Base-by-base conservation (phyloP, 768 basidiomycete species). In the Leucocoprinus sp. region DNA sequence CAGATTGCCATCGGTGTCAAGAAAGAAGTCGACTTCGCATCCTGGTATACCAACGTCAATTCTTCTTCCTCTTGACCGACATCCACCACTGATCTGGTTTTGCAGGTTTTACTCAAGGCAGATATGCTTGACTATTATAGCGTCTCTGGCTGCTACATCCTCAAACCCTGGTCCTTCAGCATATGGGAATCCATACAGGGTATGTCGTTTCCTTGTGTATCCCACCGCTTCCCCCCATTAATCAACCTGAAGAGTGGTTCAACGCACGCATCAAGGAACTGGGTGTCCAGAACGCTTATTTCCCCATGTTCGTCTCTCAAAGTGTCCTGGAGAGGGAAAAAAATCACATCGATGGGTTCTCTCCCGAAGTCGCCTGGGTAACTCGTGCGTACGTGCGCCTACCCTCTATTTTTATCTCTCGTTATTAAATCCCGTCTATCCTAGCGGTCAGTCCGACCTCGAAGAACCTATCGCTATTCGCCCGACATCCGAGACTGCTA, bases 361-460 rank as follows among this genome's bases (percentile, higher is more conserved):
- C 95, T 47, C 93, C 96, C 3, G 96, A 99, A 65, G 96, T 99
- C 26, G 96, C 96, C n/a, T 99, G 96, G 96, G 96, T 99, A 46
- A 99, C 96, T 19, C 75, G 78, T 65, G 95, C 95, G 88, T 92
- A 57, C 59, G 89, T 74, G 15, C 1, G 36, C 31, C 14, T n/a
- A 36, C 19, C 21, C 4, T 21, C 5, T 12, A 23, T 23, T 14
- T 4, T 44, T 22, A 17, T 29, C 18, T 47, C 27, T 51, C 31
- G 17, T 17, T 5, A 47, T 39, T n/a, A 34, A 23, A 47, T 46
- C 29, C 40, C 19, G 24, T 34, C 24, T 45, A 5, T 36, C 45
- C 22, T 58, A 93, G 91, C 43, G 96, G 96, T 37, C 77, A 76
- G 52, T 91, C 90, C 15, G 95, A 97, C 24, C 76, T 99, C 18